These are phyloP conservation scores for Mycena indigotica DNA, from an alignment of 768 basidiomycete genomes.

Conservation along the genomic window DNA sequence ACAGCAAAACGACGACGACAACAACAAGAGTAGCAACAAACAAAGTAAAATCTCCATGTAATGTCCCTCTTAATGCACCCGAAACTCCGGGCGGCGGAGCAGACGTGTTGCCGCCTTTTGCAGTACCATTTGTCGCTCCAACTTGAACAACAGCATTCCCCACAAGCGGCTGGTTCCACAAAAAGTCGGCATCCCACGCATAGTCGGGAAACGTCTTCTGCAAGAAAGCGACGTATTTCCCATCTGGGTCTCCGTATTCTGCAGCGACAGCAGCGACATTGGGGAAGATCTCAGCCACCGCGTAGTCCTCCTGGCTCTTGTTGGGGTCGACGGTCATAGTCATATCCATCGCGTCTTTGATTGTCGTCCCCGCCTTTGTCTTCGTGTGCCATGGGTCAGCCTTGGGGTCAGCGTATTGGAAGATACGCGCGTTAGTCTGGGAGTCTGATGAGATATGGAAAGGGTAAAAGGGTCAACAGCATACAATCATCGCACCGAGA, in stretches of 20 bases:
- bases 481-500: slow-evolving; percentile 66
- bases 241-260: slow-evolving; percentile 58
- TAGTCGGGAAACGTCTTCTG: slow-evolving; percentile 39
- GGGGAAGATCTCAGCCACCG: slow-evolving; percentile 55
- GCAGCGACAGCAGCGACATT: slow-evolving; percentile 59
- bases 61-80: not conserved
- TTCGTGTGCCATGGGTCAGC: slow-evolving; percentile 51
- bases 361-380: slow-evolving; percentile 45
- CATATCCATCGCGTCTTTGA: slow-evolving; percentile 57
- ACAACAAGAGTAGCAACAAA: not conserved
- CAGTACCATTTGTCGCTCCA: not conserved
- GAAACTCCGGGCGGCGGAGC: not conserved
- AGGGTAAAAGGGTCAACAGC: slow-evolving; percentile 19
- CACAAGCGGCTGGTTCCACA: slow-evolving; percentile 59
- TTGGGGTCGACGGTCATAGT: slow-evolving; percentile 47
- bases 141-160: slow-evolving; percentile 23
- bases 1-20: not conserved
- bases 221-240: slow-evolving; percentile 56
- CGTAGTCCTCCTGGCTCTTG: slow-evolving; percentile 34
- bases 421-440: slow-evolving; percentile 61
- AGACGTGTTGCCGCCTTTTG: not conserved
- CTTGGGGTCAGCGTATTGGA: slow-evolving; percentile 46
- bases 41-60: not conserved
- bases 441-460: not conserved
- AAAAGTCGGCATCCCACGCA: slow-evolving; percentile 47